Base-by-base conservation (phyloP, 768 basidiomycete genomes). In the Mrakia hoshinonis region DNA sequence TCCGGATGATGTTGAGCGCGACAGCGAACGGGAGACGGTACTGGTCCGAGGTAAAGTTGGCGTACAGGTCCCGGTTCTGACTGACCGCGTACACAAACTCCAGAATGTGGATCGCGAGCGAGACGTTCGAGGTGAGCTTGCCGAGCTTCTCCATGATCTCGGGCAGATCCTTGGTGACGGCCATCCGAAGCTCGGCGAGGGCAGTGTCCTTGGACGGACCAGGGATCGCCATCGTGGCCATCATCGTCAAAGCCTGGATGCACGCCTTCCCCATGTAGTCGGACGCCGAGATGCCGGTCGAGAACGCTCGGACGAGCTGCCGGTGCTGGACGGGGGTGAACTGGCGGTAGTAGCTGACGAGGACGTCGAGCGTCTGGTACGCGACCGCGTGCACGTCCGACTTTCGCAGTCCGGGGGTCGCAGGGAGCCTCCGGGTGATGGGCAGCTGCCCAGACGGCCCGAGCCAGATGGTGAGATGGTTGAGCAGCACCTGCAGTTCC, bases 11-110 rank as follows among this genome's bases (percentile, higher is more conserved):
- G 78, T 92, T 89, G 73, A 96, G 80, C 13, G 93, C 93, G 48
- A 98, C 90, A 10, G 89, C 91, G 76, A 99, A 97, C 0, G 98
- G 90, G 83, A 89, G 89, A 78, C 90, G 91, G 81, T 87, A 98
- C 76, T 98, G 90, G 60, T 82, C 84, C 74, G 93, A 91, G 3
- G 90, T 92, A 75, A 99, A 90, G 79, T 96, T 98, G 69, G 87
- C 87, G 78, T 92, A 90, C 7, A 98, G 81, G 7, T 84, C 80
- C 1, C 85, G 87, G 18, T 89, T 84, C 1, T 92, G 90, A 3
- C 91, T 92, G 55, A 96, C 84, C 73, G 96, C 88, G 52, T 86
- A 85, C 29, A 98, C 85, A 78, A 98, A 90, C 73, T 90, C 90
- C 71, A 98, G 86, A 78, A 98, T 94, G 77, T 98, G 94, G n/a